A percentile compares a stretch with the other conserved stretches of the same genome.
These are phyloP conservation scores for Myxozyma nipponensis DNA, from an alignment of 805 yeast genomes.

Conservation along the genomic window DNA sequence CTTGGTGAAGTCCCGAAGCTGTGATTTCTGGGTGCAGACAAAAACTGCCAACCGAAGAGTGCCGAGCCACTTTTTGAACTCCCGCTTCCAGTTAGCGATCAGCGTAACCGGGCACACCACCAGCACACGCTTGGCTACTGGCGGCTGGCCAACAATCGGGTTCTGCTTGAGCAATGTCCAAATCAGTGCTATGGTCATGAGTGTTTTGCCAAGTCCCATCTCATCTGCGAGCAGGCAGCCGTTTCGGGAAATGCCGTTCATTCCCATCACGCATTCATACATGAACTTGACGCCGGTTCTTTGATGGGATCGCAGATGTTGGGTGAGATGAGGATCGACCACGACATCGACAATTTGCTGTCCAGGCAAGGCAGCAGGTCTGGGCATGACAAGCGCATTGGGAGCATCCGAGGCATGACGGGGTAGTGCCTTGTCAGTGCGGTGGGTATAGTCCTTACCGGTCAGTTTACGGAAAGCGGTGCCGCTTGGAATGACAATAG, in stretches of 20 bases:
- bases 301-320: conserved; percentile 74
- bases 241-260: conserved; percentile 45
- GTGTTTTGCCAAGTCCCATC: conserved; percentile 92
- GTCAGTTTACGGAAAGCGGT: no score
- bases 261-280: conserved; percentile 78
- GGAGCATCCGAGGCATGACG: conserved; percentile 31
- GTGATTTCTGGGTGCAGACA: conserved; percentile 54
- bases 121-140: conserved; percentile 54
- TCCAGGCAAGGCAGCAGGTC: conserved; percentile 24
- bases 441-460: background rate
- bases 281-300: conserved; percentile 76
- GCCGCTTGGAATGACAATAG: no score
- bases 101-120: conserved; percentile 91
- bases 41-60: conserved; percentile 61
- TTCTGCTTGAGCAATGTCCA: conserved; percentile 67
- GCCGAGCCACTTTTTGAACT: conserved; percentile 86
- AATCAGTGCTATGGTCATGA: conserved; percentile 75
- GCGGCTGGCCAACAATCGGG: conserved; percentile 36
- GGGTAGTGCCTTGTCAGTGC: conserved; percentile 6
- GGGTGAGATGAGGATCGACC: conserved; percentile 38
- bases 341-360: conserved; percentile 34
- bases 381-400: conserved; percentile 33
- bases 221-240: conserved; percentile 94
- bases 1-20: conserved; percentile 53
- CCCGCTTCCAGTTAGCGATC: conserved; percentile 80